Conservation (phyloP, 371 early-diverging fungal species). For the Funneliformis caledonium region DNA sequence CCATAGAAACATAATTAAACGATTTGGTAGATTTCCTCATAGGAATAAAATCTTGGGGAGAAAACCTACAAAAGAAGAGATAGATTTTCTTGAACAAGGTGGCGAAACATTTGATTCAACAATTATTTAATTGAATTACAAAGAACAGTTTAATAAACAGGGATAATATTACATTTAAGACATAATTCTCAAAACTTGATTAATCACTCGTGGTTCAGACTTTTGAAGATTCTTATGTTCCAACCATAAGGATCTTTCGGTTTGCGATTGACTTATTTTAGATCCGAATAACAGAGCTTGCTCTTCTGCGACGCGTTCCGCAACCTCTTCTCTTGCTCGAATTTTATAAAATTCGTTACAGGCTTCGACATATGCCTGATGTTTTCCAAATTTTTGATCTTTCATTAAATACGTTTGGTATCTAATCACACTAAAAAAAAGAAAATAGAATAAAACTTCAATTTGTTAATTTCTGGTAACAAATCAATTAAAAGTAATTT, state of each 20-base stretch:
- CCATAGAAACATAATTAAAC: constrained; percentile 55
- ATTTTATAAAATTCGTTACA: constrained; percentile 72
- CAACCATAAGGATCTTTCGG: constrained; percentile 29
- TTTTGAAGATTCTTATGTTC: constrained; percentile 40
- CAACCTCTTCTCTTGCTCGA: constrained; percentile 76
- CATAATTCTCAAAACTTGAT: background rate
- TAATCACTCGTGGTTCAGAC: constrained; percentile 7
- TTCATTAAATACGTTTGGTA: constrained; percentile 79
- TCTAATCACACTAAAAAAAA: constrained; percentile 66
- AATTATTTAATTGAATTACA: background rate
- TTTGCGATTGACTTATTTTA: constrained; percentile 44
- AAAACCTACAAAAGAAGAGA: constrained; percentile 55
- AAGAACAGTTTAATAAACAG: background rate
- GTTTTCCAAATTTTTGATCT: constrained; percentile 61
- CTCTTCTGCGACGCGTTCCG: constrained; percentile 65
- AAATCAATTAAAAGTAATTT: background rate
- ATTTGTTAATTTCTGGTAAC: background rate
- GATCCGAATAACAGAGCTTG: constrained; percentile 61
- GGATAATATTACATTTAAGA: background rate
- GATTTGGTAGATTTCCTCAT: constrained; percentile 66
- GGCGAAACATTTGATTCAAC: background rate
- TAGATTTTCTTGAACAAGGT: constrained; percentile 47
- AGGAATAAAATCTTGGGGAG: constrained; percentile 59
- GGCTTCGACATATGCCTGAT: constrained; percentile 75
- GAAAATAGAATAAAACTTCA: background rate